phyloP scores from a whole-genome alignment of 352 stramenopile species.

The Phytophthora hybrid region DNA sequence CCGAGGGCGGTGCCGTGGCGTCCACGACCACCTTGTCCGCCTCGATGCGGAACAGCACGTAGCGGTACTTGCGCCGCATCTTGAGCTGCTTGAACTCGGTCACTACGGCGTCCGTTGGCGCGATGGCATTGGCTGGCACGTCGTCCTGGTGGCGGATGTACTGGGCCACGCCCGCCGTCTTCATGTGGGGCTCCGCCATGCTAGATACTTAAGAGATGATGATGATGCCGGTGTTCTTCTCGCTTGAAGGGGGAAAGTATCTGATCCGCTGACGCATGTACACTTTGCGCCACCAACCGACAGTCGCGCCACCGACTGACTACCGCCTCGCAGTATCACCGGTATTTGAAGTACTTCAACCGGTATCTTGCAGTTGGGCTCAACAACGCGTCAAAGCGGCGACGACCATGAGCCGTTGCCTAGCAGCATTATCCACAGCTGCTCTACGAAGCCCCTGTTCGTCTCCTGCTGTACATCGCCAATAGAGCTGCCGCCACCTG shows the following conservation, averaged over 20 bases:
- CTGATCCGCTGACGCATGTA: slow-evolving; percentile 19
- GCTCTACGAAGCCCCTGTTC: neutral
- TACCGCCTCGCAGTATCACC: slow-evolving; percentile 1
- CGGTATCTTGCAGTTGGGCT: neutral
- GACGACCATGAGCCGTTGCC: too few relatives aligned
- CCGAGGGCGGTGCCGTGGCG: slow-evolving; percentile 52
- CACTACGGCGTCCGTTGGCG: slow-evolving; percentile 62
- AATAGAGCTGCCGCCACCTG: neutral
- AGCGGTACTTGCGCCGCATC: slow-evolving; percentile 90
- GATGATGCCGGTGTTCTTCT: slow-evolving; percentile 1
- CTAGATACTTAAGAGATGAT: neutral
- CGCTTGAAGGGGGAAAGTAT: slow-evolving; percentile 16
- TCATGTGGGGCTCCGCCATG: slow-evolving; percentile 87
- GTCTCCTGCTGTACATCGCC: too few relatives aligned
- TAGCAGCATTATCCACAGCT: neutral
- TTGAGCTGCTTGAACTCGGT: slow-evolving; percentile 90
- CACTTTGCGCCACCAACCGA: slow-evolving; percentile 12
- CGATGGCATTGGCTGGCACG: slow-evolving; percentile 75
- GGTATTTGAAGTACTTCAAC: slow-evolving; percentile 12
- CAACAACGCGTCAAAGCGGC: too few relatives aligned
- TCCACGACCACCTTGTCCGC: slow-evolving; percentile 75
- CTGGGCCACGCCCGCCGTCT: slow-evolving; percentile 83
- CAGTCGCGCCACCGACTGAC: slow-evolving; percentile 16
- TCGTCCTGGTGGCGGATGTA: slow-evolving; percentile 83
- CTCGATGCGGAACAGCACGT: slow-evolving; percentile 86